Evolutionary conservation across 805 yeast species (phyloP).

Genomic region (Lipomyces kockii): DNA sequence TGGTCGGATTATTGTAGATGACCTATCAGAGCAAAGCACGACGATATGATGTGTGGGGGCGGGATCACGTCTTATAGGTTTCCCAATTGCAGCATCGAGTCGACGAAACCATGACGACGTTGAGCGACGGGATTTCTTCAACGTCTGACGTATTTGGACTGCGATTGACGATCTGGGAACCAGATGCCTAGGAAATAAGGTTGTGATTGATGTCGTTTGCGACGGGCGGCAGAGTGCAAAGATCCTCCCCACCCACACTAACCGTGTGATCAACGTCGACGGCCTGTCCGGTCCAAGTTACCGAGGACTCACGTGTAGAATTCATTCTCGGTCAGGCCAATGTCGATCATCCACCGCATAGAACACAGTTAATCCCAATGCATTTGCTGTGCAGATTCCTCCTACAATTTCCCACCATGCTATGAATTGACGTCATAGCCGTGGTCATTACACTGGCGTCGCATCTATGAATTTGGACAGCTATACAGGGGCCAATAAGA

Average conservation of each 20-base stretch:
- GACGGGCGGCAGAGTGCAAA: neutral
- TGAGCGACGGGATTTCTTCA: conserved; percentile 4
- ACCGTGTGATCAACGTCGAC: conserved; percentile 6
- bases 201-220: conserved; percentile 3
- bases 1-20: neutral
- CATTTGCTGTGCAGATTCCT: neutral
- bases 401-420: neutral
- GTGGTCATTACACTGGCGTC: neutral
- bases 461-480: neutral
- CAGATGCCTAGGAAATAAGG: neutral
- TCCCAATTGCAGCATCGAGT: neutral
- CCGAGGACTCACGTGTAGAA: conserved; percentile 3
- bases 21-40: neutral
- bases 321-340: neutral
- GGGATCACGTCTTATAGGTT: neutral
- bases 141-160: conserved; percentile 2
- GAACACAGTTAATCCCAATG: neutral
- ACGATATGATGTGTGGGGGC: neutral
- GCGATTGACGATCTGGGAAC: neutral
- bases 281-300: neutral
- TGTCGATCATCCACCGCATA: conserved; percentile 2
- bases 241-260: neutral
- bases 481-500: neutral
- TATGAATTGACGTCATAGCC: neutral
- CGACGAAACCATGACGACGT: conserved; percentile 4